Evolutionary conservation across 2,329 filamentous ascomycete species (phyloP), one percentile per base, ranked within the genome.

Genomic region (Hortaea werneckii): DNA sequence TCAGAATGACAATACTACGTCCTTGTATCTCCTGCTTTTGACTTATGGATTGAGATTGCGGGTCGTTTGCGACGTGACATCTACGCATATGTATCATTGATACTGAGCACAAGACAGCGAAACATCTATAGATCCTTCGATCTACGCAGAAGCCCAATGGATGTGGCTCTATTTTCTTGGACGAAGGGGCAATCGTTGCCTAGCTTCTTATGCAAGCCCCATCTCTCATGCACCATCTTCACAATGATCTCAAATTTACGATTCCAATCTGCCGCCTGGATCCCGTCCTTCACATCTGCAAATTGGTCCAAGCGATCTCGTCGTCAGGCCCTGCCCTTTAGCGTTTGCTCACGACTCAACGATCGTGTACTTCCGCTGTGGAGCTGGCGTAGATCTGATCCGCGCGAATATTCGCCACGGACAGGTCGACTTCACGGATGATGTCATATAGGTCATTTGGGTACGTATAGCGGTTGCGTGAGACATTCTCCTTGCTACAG

Each of bases 1-100:
- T 65, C 51, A 73, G 68, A 73, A 48, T 52, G 60, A 66, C 8
- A 40, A 51, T 45, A 43, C 48, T 59, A 64, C 67, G 57, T 60
- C 68, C 69, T n/a, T 68, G 70, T 73, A 73, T 73, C 70, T 73
- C 67, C 70, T 67, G 69, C 70, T 70, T 64, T 63, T 48, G 48
- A 52, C 50, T 37, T 32, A 27, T 47, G 42, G 68, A 72, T 67
- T 66, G 71, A 71, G 63, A 63, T 67, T 48, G 69, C 66, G 68
- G 70, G 66, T 73, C 70, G 70, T 67, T 66, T 67, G 68, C 64
- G 67, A 68, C 68, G 69, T 65, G 58, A 73, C 67, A 72, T 56
- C 20, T 38, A 8, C 12, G 6, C 37, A n/a, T n/a, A n/a, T n/a
- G 30, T 7, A n/a, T 7, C 7, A 34, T 7, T 34, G 30, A 34